A percentile compares a stretch with the other conserved stretches of the same genome.
Conservation (phyloP, 202 grass and related monocot species). For the Setaria viridis region DNA sequence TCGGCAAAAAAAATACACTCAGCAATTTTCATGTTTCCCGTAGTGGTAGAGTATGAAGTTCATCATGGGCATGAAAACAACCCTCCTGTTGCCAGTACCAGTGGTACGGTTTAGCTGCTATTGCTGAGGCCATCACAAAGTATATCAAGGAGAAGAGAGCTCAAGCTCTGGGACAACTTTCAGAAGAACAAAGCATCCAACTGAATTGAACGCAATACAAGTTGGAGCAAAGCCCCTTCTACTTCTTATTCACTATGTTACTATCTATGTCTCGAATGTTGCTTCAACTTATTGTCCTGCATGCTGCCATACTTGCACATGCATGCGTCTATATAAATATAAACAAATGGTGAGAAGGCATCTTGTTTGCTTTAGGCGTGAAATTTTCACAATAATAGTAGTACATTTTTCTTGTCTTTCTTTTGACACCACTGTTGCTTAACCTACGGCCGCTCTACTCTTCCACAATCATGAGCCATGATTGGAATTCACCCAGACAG, state of each 20-base stretch:
- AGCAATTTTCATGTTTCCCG: too few relatives aligned
- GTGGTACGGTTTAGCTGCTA: constrained; percentile 44
- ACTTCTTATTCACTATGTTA: not conserved
- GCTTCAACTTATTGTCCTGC: not conserved
- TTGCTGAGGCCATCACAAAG: constrained; percentile 48
- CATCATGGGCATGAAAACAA: constrained; percentile 15
- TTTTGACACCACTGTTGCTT: not conserved
- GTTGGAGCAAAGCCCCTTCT: not conserved
- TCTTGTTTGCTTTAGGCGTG: not conserved
- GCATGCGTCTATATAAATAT: not conserved
- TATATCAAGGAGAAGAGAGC: constrained; percentile 51
- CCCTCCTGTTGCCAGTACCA: constrained; percentile 28
- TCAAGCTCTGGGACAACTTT: not conserved
- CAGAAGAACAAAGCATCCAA: not conserved
- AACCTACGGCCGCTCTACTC: not conserved
- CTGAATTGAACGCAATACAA: not conserved
- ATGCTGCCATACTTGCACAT: not conserved
- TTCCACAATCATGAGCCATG: not conserved
- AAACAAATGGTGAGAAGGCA: not conserved
- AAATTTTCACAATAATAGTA: not conserved
- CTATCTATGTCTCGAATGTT: not conserved
- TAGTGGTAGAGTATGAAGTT: constrained; percentile 59
- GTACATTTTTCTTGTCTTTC: not conserved
- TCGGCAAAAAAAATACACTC: too few relatives aligned
- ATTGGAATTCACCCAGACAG: not conserved